Conservation (phyloP, 192 early-diverging fungal species). For the Globomyces pollinis-pini region DNA sequence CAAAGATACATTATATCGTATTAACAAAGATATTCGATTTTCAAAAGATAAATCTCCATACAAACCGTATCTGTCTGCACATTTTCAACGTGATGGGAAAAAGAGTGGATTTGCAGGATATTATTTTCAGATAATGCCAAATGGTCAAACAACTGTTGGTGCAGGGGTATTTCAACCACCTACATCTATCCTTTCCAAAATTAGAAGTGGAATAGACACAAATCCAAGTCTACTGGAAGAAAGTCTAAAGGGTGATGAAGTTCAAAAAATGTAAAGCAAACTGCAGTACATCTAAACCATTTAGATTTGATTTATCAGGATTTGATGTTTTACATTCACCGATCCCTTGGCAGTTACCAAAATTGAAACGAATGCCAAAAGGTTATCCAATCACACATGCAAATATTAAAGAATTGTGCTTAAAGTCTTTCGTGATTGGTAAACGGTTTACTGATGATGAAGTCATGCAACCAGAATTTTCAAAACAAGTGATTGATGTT, state of each 20-base stretch:
- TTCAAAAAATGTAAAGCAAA: no score
- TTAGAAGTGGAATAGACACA: conserved; percentile 33
- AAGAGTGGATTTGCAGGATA: conserved; percentile 45
- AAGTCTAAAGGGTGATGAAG: conserved; percentile 27
- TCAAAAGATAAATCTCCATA: conserved; percentile 48
- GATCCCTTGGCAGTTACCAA: background rate
- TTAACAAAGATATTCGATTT: conserved; percentile 55
- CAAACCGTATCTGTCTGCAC: conserved; percentile 36
- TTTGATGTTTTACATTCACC: conserved; percentile 13
- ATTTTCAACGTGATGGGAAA: conserved; percentile 36
- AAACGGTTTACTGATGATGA: conserved; percentile 39
- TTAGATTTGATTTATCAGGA: no score
- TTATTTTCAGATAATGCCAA: conserved; percentile 39
- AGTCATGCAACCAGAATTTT: conserved; percentile 42
- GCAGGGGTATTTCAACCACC: conserved; percentile 41
- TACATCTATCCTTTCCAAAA: conserved; percentile 18
- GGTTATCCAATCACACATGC: conserved; percentile 45
- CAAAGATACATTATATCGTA: conserved; percentile 11
- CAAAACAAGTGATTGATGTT: conserved; percentile 36
- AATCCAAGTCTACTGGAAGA: conserved; percentile 30
- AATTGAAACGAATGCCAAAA: conserved; percentile 49
- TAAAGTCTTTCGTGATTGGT: conserved; percentile 42
- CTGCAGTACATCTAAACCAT: no score
- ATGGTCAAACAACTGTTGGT: conserved; percentile 29
- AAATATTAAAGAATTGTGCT: conserved; percentile 44